Conservation (phyloP, 2,329 filamentous ascomycete genomes). For the Cordyceps cateniannulata region DNA sequence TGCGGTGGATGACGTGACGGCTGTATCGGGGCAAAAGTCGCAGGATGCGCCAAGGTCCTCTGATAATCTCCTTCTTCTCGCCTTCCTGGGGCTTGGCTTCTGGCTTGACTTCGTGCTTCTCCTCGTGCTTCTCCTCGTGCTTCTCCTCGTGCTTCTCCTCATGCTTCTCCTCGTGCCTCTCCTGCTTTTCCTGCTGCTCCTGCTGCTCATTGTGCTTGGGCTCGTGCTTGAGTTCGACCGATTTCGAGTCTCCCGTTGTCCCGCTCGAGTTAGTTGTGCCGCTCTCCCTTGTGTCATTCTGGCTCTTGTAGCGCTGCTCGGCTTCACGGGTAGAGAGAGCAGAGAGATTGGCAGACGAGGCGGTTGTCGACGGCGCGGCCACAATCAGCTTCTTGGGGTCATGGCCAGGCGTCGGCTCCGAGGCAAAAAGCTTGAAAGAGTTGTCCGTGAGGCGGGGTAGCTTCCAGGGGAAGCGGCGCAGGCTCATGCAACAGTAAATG, state of each 20-base stretch:
- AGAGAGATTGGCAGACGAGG: conserved; percentile 38
- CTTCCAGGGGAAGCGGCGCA: conserved; percentile 95
- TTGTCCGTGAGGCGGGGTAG: conserved; percentile 86
- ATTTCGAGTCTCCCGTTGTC: conserved; percentile 5
- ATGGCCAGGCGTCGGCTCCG: conserved; percentile 71
- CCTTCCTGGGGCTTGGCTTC: conserved; percentile 13
- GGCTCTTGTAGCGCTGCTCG: conserved; percentile 23
- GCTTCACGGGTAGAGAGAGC: conserved; percentile 34
- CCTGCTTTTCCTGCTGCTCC: conserved; percentile 16
- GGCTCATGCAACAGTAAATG: conserved; percentile 97
- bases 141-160: conserved; percentile 28
- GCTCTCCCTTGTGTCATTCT: conserved; percentile 19
- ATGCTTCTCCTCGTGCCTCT: conserved; percentile 11
- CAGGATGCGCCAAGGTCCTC: conserved; percentile 85
- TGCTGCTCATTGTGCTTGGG: conserved; percentile 21
- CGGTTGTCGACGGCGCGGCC: conserved; percentile 25
- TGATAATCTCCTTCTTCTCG: conserved; percentile 71
- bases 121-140: conserved; percentile 24
- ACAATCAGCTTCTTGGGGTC: conserved; percentile 48
- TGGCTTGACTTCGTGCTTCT: conserved; percentile 20
- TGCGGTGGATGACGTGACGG: conserved; percentile 80
- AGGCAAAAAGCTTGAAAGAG: conserved; percentile 87
- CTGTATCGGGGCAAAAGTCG: conserved; percentile 84
- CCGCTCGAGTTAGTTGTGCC: conserved; percentile 11
- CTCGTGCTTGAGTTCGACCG: neutral